Evolutionary conservation across 192 early-diverging fungal species (phyloP).

Genomic region (Backusella westeae): DNA sequence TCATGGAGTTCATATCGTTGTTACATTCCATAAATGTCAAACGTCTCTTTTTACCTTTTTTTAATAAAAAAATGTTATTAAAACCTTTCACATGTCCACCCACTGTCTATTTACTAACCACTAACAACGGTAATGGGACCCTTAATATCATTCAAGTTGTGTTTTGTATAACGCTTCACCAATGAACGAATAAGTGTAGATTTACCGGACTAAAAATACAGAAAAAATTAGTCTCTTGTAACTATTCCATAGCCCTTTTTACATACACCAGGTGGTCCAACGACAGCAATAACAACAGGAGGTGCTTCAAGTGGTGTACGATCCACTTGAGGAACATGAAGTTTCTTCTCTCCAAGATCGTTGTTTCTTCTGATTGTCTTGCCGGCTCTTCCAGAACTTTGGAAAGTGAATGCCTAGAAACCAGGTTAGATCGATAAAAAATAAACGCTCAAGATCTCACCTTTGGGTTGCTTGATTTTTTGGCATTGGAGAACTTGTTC

Average conservation of each 20-base stretch:
- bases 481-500: conserved; percentile 71
- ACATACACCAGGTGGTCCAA: conserved; percentile 87
- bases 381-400: conserved; percentile 72
- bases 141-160: conserved; percentile 85
- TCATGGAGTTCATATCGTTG: conserved; percentile 97
- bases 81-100: not conserved
- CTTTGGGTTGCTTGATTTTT: conserved; percentile 87
- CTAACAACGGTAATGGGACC: conserved; percentile 98
- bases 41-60: conserved; percentile 79
- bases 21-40: conserved; percentile 97
- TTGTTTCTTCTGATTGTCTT: conserved; percentile 77
- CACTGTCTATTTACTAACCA: conserved; percentile 40
- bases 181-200: conserved; percentile 96
- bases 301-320: conserved; percentile 88
- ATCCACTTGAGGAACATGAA: conserved; percentile 96
- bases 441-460: conserved; percentile 29
- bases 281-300: conserved; percentile 92
- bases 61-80: not conserved
- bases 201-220: conserved; percentile 75
- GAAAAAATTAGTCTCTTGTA: not conserved
- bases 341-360: conserved; percentile 85
- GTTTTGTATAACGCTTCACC: conserved; percentile 93
- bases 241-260: not conserved
- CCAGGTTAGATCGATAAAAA: not conserved
- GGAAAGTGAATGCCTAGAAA: conserved; percentile 68